Evolutionary conservation across 345 rosid species (phyloP), one percentile per base, ranked within the genome.

Genomic region (Barbarea vulgaris): DNA sequence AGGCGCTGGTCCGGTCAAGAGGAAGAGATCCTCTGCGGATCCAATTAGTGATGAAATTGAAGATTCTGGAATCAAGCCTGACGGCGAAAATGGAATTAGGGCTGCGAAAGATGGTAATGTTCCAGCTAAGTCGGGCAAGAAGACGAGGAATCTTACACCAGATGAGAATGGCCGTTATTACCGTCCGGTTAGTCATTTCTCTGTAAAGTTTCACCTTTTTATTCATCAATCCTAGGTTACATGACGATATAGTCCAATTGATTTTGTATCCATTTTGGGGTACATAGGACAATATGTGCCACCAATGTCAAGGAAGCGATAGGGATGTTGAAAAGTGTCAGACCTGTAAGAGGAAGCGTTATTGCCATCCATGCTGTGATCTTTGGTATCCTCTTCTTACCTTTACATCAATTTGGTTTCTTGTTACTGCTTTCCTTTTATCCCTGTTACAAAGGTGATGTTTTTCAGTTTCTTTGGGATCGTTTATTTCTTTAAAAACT

Each of bases 281-380:
- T 21, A 1, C 22, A 17, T 71, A 81, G 82, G 67, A 48, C 28
- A 70, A 33, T 48, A 88, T 74, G 85, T 89, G 94, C 59, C 91
- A 89, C 68, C 95, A 89, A 37, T 89, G 95, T 71, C 82, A 89
- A 70, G 64, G 87, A 51, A 85, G 74, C 54, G 90, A 87, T 51
- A 87, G 82, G 28, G 46, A 47, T 24, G 86, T 84, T 73, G 87
- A 82, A 52, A 52, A 84, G 24, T 89, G 91, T 80, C 51, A 44
- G 13, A 64, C 9, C 4, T 87, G 95, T 71, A 66, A 31, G 9
- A 66, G 44, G 18, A 87, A 84, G 81, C 90, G 91, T 1, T 87
- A 69, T 71, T 89, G 95, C 15, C 67, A 14, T 57, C 77, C 63
- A 0, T 89, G 94, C 72, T 61, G 84, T 63, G 25, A 11, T 0